These are phyloP conservation scores for Singerocomus inundabilis DNA, from an alignment of 1,284 basidiomycete species.

Conservation along the genomic window DNA sequence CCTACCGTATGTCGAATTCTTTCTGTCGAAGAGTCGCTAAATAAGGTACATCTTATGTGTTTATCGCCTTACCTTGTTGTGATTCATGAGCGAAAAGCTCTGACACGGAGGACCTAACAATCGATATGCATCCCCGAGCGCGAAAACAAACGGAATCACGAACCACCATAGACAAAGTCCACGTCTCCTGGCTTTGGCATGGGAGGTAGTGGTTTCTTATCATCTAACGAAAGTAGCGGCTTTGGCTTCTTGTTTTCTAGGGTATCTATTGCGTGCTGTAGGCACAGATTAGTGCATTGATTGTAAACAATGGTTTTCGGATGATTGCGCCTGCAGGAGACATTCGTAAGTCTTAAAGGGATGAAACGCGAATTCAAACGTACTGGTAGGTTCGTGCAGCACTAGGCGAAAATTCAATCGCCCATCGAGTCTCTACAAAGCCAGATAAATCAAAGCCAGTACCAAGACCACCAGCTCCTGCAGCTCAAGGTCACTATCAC, in stretches of 20 bases:
- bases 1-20: conserved; percentile 57
- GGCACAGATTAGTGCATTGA: conserved; percentile 58
- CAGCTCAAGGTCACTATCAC: conserved; percentile 5
- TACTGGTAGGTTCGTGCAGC: conserved; percentile 62
- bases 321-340: conserved; percentile 52
- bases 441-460: conserved; percentile 59
- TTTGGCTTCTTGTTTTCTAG: conserved; percentile 39
- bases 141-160: conserved; percentile 16
- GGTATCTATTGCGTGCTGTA: conserved; percentile 54
- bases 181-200: conserved; percentile 60
- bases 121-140: conserved; percentile 1
- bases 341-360: conserved; percentile 4
- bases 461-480: conserved; percentile 70
- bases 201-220: conserved; percentile 36
- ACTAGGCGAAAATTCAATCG: conserved; percentile 60
- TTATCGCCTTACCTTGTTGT: conserved; percentile 43
- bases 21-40: conserved; percentile 37
- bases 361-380: conserved; percentile 14
- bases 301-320: conserved; percentile 57
- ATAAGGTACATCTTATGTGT: not conserved
- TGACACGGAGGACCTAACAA: conserved; percentile 66
- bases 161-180: conserved; percentile 71
- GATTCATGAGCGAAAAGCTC: conserved; percentile 62
- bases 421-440: conserved; percentile 62
- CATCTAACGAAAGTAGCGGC: conserved; percentile 40